These are phyloP conservation scores for Erodium maritimum DNA, from an alignment of 345 rosid species.

Conservation along the genomic window DNA sequence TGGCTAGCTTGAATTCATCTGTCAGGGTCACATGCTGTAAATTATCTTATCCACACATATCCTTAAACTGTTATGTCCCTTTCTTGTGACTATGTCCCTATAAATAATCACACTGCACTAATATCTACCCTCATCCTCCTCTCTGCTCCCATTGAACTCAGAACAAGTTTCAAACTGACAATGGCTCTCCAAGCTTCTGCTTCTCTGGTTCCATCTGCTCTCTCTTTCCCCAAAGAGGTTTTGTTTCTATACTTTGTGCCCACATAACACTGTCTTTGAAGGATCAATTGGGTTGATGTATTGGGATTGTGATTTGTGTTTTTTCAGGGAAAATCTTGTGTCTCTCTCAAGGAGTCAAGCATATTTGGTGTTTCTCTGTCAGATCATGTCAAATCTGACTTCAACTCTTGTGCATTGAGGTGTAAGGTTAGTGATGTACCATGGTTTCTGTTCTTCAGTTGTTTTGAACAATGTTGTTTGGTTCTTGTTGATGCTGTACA, in stretches of 20 bases:
- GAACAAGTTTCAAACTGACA: too few species aligned
- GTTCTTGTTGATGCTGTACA: background rate
- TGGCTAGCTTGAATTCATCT: slow-evolving; percentile 39
- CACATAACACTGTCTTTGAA: too few species aligned
- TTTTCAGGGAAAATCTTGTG: slow-evolving; percentile 46
- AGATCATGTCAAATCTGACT: slow-evolving; percentile 45
- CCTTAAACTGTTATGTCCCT: background rate
- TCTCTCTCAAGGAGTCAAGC: slow-evolving; percentile 57
- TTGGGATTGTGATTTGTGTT: background rate
- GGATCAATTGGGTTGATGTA: background rate
- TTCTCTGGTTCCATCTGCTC: slow-evolving; percentile 47
- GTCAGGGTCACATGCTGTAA: slow-evolving; percentile 24
- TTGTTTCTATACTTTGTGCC: too few species aligned
- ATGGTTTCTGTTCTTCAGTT: background rate
- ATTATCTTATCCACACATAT: slow-evolving; percentile 47
- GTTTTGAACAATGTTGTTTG: too few species aligned
- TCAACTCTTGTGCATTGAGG: slow-evolving; percentile 40
- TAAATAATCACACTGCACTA: too few species aligned
- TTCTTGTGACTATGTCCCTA: background rate
- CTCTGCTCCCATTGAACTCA: background rate
- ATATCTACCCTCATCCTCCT: background rate
- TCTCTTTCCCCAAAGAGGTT: slow-evolving; percentile 56
- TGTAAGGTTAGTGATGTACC: slow-evolving; percentile 35
- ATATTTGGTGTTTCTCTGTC: slow-evolving; percentile 66
- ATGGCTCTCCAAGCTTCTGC: slow-evolving; percentile 83